Evolutionary conservation across 192 early-diverging fungal species (phyloP), one percentile per base, ranked within the genome.

Genomic region (Physocladia obscura): DNA sequence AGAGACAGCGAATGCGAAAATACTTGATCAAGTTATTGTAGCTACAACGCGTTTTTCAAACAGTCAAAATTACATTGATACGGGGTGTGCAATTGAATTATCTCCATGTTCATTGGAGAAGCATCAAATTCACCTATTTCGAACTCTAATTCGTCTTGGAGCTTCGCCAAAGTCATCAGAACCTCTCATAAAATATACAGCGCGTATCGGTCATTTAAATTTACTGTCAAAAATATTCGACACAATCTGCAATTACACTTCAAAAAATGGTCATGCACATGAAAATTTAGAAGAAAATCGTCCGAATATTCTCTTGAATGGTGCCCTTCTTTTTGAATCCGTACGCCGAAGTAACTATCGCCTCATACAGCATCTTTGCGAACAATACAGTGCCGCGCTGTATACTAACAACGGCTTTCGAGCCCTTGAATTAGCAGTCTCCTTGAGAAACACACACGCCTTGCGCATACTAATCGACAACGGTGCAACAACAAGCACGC

Each of bases 301-400:
- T 24, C 26, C 50, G 4, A 5, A 21, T 11, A 56, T n/a, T 21
- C 19, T 68, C 5, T 27, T 68, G 17, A 54, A 39, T 17, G 65
- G 65, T 2, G 21, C 3, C 8, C 26, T 68, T 17, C 52, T 68
- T 6, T 24, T 38, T 17, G 65, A 68, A 40, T 17, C 40, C 50
- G 54, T 57, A 6, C 50, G 54, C 2, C 50, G 65, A 4, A n/a
- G 56, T 39, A 68, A 68, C 65, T 57, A 68, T 22, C 65, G 65
- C 24, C 65, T 68, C 52, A 34, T 68, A 36, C 17, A 15, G 21
- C 65, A 68, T 22, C 36, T 68, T 21, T 68, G 65, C 54, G 54
- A 36, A 24, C 30, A 39, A 17, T 11, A 17, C 36, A 26, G 47
- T 11, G 65, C 65, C 26, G 65, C 65, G 27, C 3, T 11, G 19